A percentile compares a stretch with the other conserved stretches of the same genome.
phyloP scores from a whole-genome alignment of 805 yeast genomes.

The Schwanniomyces vanrijiae region DNA sequence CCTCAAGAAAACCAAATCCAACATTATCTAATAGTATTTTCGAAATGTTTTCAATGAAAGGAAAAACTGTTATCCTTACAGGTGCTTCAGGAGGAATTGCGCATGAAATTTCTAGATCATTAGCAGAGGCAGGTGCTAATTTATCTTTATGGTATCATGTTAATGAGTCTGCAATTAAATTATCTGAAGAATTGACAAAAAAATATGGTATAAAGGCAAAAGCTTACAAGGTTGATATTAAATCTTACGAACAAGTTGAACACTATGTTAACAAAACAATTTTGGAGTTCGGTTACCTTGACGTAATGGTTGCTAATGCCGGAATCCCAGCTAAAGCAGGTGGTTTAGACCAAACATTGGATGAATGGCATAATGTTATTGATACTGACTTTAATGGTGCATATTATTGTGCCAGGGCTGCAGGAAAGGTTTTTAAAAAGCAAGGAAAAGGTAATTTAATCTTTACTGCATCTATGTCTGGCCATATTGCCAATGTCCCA shows the following conservation, averaged over 20 bases:
- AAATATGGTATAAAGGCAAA: constrained; percentile 25
- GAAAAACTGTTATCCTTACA: constrained; percentile 8
- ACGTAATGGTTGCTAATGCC: constrained; percentile 32
- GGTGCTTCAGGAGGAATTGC: constrained; percentile 33
- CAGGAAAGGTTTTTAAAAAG: constrained; percentile 25
- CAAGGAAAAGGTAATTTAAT: constrained; percentile 33
- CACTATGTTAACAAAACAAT: constrained; percentile 17
- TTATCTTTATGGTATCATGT: constrained; percentile 9
- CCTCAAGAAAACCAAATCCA: constrained; percentile 3
- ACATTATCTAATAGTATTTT: neutral
- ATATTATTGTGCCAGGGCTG: constrained; percentile 32
- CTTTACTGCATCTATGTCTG: constrained; percentile 41
- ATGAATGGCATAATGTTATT: constrained; percentile 25
- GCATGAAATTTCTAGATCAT: constrained; percentile 25
- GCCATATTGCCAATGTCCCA: constrained; percentile 40
- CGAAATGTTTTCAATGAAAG: neutral
- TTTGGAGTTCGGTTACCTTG: constrained; percentile 28
- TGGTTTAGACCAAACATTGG: constrained; percentile 21
- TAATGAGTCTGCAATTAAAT: neutral
- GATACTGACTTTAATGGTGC: constrained; percentile 31
- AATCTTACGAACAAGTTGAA: constrained; percentile 22
- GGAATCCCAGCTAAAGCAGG: constrained; percentile 34
- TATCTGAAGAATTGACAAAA: constrained; percentile 11
- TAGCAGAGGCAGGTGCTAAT: constrained; percentile 26
- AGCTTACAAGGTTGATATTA: constrained; percentile 25